Evolutionary conservation across 495 filamentous ascomycete species (phyloP).

Genomic region (Bombardia bombarda): DNA sequence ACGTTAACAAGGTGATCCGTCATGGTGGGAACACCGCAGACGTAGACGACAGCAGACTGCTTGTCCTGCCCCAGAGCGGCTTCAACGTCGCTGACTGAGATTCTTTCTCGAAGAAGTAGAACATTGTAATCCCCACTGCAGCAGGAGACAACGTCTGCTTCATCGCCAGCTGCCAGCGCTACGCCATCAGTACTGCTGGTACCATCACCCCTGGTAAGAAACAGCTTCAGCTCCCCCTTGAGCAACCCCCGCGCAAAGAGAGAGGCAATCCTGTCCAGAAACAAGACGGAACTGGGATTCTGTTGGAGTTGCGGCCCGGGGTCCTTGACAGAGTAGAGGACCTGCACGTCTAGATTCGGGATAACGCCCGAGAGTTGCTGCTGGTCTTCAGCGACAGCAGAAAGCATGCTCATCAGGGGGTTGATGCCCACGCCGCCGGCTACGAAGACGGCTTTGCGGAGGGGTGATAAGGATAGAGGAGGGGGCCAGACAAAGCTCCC

Average conservation of each 20-base stretch:
- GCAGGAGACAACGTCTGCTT: constrained; percentile 9
- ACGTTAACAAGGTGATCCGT: constrained; percentile 66
- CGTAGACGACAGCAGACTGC: constrained; percentile 53
- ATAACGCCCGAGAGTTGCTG: not conserved
- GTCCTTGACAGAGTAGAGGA: constrained; percentile 36
- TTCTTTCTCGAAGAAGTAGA: constrained; percentile 37
- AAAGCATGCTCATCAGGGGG: constrained; percentile 45
- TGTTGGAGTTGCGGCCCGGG: constrained; percentile 14
- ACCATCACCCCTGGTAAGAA: constrained; percentile 19
- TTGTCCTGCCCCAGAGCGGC: constrained; percentile 41
- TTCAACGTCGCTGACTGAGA: constrained; percentile 42
- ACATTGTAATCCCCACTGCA: constrained; percentile 21
- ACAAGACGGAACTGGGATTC: constrained; percentile 23
- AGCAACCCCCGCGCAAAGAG: constrained; percentile 20
- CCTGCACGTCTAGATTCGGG: constrained; percentile 13
- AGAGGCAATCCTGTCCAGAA: constrained; percentile 33
- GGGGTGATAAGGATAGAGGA: constrained; percentile 35
- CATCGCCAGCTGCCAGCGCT: not conserved
- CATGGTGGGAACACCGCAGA: constrained; percentile 75
- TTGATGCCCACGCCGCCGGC: constrained; percentile 86
- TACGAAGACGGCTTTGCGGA: constrained; percentile 60
- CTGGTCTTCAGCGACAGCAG: constrained; percentile 20
- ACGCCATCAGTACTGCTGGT: not conserved
- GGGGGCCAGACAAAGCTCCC: constrained; percentile 79
- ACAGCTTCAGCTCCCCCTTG: constrained; percentile 23